phyloP scores from a whole-genome alignment of 129 eudicot species.

The Cynara cardunculus region DNA sequence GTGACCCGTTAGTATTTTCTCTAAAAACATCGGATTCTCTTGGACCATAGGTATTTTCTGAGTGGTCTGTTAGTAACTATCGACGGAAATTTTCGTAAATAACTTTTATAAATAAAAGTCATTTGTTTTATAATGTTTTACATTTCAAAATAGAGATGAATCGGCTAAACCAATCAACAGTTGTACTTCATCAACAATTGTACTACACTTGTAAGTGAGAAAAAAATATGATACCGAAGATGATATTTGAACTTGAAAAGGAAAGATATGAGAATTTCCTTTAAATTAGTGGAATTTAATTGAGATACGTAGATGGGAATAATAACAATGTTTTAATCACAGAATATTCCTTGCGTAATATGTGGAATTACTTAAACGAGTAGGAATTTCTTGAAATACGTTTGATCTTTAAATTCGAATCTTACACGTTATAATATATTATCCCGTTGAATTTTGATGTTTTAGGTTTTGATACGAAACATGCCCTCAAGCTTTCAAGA shows the following conservation, averaged over 20 bases:
- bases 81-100: too few species aligned
- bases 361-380: not conserved
- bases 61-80: too few species aligned
- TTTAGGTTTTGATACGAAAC: not conserved
- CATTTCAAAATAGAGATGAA: not conserved
- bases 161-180: too few species aligned
- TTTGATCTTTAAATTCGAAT: not conserved
- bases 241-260: not conserved
- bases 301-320: not conserved
- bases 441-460: not conserved
- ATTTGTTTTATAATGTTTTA: too few species aligned
- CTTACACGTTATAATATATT: not conserved
- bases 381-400: not conserved
- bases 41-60: too few species aligned
- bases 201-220: too few species aligned
- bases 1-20: too few species aligned
- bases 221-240: not conserved
- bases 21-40: too few species aligned
- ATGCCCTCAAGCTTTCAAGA: not conserved
- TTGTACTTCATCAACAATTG: too few species aligned
- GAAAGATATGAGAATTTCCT: not conserved
- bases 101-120: too few species aligned
- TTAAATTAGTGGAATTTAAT: not conserved
- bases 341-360: not conserved
- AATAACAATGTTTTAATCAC: not conserved